Evolutionary conservation across 2,329 filamentous ascomycete genomes (phyloP).

Genomic region (Pseudocercospora pini-densiflorae): DNA sequence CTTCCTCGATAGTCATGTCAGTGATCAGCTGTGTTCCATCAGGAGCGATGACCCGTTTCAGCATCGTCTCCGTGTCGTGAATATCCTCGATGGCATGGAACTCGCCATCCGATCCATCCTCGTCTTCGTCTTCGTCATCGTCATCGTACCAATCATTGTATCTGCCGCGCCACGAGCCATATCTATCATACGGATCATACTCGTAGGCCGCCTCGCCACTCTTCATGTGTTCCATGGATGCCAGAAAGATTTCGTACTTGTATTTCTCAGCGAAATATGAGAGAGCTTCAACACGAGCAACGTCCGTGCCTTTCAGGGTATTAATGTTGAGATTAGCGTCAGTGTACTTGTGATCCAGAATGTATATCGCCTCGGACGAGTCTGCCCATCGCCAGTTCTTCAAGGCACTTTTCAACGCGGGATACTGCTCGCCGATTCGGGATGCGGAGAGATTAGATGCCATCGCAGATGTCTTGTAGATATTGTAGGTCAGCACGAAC

Average conservation of each 20-base stretch:
- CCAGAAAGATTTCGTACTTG: conserved; percentile 28
- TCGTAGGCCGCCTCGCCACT: conserved; percentile 1
- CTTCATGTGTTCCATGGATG: conserved; percentile 9
- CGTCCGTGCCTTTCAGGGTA: conserved; percentile 34
- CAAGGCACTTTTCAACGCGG: neutral
- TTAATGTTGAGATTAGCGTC: conserved; percentile 28
- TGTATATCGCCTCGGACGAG: conserved; percentile 26
- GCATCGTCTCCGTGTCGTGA: conserved; percentile 11
- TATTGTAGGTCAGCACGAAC: conserved; percentile 57
- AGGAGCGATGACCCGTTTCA: conserved; percentile 25
- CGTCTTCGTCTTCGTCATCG: conserved; percentile 17
- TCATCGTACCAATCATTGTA: conserved; percentile 10
- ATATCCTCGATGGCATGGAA: conserved; percentile 22
- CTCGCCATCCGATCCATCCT: neutral
- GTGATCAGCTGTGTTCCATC: conserved; percentile 17
- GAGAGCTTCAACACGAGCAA: neutral
- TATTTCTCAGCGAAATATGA: conserved; percentile 23
- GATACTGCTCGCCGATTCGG: neutral
- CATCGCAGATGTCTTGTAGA: neutral
- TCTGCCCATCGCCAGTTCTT: neutral
- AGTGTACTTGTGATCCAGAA: conserved; percentile 38
- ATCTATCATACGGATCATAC: neutral
- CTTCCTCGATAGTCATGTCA: conserved; percentile 23
- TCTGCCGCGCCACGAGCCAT: neutral
- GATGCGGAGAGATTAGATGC: conserved; percentile 42